A percentile compares a stretch with the other conserved stretches of the same genome.
Conservation (phyloP, 169 alveolate genomes). For the Babesia microti region DNA sequence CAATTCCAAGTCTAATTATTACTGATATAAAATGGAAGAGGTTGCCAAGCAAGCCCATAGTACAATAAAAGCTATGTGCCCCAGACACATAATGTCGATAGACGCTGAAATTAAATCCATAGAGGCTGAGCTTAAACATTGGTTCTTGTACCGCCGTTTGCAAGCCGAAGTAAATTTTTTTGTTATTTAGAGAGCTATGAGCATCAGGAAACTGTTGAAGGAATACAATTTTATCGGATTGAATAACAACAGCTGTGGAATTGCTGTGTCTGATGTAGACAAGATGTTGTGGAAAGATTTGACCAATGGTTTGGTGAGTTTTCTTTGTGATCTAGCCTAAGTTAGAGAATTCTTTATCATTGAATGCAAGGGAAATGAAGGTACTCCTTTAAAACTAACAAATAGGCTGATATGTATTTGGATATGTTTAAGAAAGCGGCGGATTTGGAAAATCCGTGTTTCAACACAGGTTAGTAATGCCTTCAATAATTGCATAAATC, state of each 20-base stretch:
- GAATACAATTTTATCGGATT: conserved; percentile 56
- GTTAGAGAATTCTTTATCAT: conserved; percentile 56
- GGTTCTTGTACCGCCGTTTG: conserved; percentile 61
- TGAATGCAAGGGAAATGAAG: conserved; percentile 74
- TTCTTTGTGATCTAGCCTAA: conserved; percentile 45
- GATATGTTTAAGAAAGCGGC: conserved; percentile 60
- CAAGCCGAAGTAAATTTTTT: conserved; percentile 53
- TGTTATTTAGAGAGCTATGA: conserved; percentile 28
- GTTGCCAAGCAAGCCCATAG: too few relatives aligned
- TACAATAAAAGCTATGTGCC: too few relatives aligned
- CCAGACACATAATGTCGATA: too few relatives aligned
- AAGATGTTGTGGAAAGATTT: conserved; percentile 61
- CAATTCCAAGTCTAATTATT: too few relatives aligned
- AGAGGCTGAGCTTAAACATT: conserved; percentile 55
- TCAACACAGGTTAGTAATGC: conserved; percentile 47
- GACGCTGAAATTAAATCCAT: conserved; percentile 47
- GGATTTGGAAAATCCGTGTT: conserved; percentile 64
- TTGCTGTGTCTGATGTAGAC: conserved; percentile 35
- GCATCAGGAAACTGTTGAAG: conserved; percentile 48
- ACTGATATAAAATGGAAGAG: too few relatives aligned
- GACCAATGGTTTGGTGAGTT: conserved; percentile 49
- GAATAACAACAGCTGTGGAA: conserved; percentile 37
- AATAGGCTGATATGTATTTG: conserved; percentile 59
- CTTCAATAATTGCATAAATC: too few relatives aligned
- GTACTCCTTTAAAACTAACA: conserved; percentile 6